Base-by-base conservation (phyloP, 2,329 filamentous ascomycete species). In the Coleophoma cylindrospora region DNA sequence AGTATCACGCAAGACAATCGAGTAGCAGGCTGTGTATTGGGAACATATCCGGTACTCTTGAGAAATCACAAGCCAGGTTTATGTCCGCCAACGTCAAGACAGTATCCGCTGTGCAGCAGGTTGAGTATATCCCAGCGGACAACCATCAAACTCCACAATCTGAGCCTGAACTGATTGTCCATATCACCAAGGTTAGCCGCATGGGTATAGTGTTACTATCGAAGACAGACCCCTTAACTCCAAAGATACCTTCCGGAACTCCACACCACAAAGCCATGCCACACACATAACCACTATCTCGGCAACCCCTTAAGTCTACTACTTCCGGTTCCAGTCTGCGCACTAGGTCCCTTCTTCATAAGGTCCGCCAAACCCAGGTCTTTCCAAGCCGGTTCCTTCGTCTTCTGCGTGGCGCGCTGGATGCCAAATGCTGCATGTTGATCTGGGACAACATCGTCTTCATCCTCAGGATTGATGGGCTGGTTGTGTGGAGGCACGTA, bases 371-470 rank as follows among this genome's bases (percentile, higher is more conserved):
- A 72, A 0, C 87, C 86, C 7, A 92, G 70, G 63, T 94, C 89
- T 64, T 85, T 86, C 89, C 89, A 95, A 8, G 83, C 83, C 1
- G 86, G 77, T 69, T 91, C 87, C 61, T 77, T 79, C 59, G 74
- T 76, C 56, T 79, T 79, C 70, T 90, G 86, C 14, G 87, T 91
- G 10, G 89, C 89, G 58, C 87, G 80, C 67, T 89, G 83, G 61
- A 95, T 94, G 37, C 89, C 89, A 66, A 94, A 94, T 0, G 89
- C 89, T 12, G 89, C 89, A 64, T 94, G 89, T 70, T 94, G 89
- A 67, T 94, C 88, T 0, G 89, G 89, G 4, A 94, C 89, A 4
- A 94, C 86, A 63, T 94, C 89, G 64, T 94, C 89, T 69, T 94
- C 88, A 66, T 94, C 89, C 68, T 94, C 89, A 0, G 89, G 89